phyloP scores from a whole-genome alignment of 495 filamentous ascomycete genomes.

The Penicillium pancosmium region DNA sequence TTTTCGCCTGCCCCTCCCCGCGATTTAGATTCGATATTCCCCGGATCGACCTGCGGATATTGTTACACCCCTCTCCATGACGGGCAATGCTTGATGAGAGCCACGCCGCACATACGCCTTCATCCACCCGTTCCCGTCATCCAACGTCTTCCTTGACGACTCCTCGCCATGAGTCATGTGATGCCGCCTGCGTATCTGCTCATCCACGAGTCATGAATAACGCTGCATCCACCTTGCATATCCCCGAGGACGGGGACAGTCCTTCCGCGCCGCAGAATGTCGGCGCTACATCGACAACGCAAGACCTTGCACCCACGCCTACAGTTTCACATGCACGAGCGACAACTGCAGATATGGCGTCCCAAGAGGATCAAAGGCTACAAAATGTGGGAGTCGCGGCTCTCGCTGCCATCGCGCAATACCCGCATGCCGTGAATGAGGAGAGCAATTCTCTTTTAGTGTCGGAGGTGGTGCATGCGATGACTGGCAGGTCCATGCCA shows the following conservation, averaged over 20 bases:
- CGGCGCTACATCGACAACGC: constrained; percentile 12
- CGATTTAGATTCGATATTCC: constrained; percentile 16
- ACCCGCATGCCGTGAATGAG: constrained; percentile 26
- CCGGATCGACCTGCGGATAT: constrained; percentile 5
- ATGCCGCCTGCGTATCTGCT: constrained; percentile 15
- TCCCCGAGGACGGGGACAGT: not conserved
- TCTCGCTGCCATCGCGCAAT: constrained; percentile 40
- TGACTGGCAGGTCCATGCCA: constrained; percentile 15
- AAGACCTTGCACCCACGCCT: not conserved
- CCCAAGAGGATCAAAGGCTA: constrained; percentile 24
- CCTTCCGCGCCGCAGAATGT: constrained; percentile 9
- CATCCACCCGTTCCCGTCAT: constrained; percentile 5
- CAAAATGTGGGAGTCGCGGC: constrained; percentile 36
- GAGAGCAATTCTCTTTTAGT: constrained; percentile 24
- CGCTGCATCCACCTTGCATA: constrained; percentile 11
- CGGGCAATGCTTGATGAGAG: constrained; percentile 28
- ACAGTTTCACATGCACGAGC: not conserved
- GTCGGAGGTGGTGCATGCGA: constrained; percentile 37
- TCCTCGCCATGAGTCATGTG: constrained; percentile 31
- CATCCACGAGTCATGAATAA: constrained; percentile 27
- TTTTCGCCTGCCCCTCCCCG: constrained; percentile 5
- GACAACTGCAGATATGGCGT: constrained; percentile 11
- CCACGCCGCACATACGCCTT: constrained; percentile 13
- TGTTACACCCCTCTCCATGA: constrained; percentile 15
- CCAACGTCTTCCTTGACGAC: constrained; percentile 10